Percentiles rank a stretch among this genome's conserved stretches.
Evolutionary conservation across 129 eudicot genomes (phyloP).

Genomic region (Flaveria linearis): DNA sequence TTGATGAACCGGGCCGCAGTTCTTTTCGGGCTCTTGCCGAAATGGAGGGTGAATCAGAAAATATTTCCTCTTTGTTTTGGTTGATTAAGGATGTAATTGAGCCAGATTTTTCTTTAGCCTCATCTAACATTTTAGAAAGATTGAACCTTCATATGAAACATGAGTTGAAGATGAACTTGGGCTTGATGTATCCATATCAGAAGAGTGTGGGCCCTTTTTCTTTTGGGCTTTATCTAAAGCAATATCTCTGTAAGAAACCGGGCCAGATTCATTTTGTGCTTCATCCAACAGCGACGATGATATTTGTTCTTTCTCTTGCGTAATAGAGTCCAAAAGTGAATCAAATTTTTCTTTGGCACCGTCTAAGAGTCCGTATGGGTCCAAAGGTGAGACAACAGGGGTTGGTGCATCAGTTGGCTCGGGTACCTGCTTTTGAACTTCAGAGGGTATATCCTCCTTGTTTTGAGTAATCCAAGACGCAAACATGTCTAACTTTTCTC

Average conservation of each 20-base stretch:
- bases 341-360: slow-evolving; percentile 21
- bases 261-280: slow-evolving; percentile 14
- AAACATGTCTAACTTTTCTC: slow-evolving; percentile 7
- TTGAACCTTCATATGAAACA: background rate
- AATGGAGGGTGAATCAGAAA: slow-evolving; percentile 1
- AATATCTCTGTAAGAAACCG: slow-evolving; percentile 1
- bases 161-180: background rate
- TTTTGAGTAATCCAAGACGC: slow-evolving; percentile 24
- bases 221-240: background rate
- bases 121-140: slow-evolving; percentile 1
- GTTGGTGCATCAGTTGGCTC: background rate
- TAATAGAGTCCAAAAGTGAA: slow-evolving; percentile 20
- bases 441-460: background rate
- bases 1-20: background rate
- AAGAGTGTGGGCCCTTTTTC: slow-evolving; percentile 13
- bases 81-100: background rate
- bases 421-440: background rate
- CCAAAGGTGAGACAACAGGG: slow-evolving; percentile 2
- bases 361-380: background rate
- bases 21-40: slow-evolving; percentile 8
- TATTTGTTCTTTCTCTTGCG: slow-evolving; percentile 28
- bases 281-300: slow-evolving; percentile 13
- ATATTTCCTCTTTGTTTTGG: slow-evolving; percentile 21
- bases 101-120: background rate
- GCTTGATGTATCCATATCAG: background rate